These are phyloP conservation scores for Neurospora sp. DNA, from an alignment of 2,329 filamentous ascomycete genomes.

Conservation along the genomic window DNA sequence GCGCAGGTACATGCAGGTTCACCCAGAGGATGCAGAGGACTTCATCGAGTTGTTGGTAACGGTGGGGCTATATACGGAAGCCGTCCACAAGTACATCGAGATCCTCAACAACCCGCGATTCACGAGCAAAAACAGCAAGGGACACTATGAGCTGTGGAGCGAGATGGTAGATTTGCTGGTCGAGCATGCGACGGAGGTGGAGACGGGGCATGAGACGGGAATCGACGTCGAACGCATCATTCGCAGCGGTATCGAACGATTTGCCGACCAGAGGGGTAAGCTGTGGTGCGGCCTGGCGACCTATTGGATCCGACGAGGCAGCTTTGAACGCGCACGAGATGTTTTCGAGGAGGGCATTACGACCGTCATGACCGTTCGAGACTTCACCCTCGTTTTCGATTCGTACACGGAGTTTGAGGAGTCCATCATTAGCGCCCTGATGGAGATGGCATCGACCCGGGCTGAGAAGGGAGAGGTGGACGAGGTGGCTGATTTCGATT, in stretches of 20 bases:
- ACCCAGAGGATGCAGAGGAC: constrained; percentile 89
- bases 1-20: constrained; percentile 93
- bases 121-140: constrained; percentile 85
- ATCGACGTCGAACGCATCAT: constrained; percentile 91
- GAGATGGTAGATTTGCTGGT: constrained; percentile 96
- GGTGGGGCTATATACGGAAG: constrained; percentile 78
- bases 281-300: constrained; percentile 91
- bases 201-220: constrained; percentile 68
- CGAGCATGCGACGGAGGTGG: constrained; percentile 76
- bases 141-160: constrained; percentile 92
- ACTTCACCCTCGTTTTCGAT: constrained; percentile 95
- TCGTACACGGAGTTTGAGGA: constrained; percentile 96
- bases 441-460: constrained; percentile 74
- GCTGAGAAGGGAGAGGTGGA: constrained; percentile 71
- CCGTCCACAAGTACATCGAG: constrained; percentile 81
- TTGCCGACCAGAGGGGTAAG: constrained; percentile 88
- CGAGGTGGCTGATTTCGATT: constrained; percentile 80
- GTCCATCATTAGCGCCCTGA: constrained; percentile 80
- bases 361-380: constrained; percentile 96
- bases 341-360: constrained; percentile 94
- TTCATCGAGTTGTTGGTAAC: constrained; percentile 84
- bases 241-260: constrained; percentile 79
- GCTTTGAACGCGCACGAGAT: constrained; percentile 86
- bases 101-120: constrained; percentile 87
- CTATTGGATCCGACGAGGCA: constrained; percentile 90